Base-by-base conservation (phyloP, 352 stramenopile genomes). In the Phytophthora podocarpi region DNA sequence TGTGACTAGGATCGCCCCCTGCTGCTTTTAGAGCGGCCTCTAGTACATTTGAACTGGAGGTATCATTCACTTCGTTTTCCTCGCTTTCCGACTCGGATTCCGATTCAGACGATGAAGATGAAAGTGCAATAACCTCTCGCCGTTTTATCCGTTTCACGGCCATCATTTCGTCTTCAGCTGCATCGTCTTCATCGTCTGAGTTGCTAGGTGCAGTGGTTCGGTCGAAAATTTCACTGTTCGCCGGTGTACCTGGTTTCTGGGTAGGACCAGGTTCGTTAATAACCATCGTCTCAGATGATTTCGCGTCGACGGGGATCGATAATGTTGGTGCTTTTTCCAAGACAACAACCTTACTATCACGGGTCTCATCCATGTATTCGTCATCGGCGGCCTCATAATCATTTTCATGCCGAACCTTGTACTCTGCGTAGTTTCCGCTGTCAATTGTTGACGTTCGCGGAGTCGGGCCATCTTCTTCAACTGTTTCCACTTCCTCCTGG, bases 1-100 rank as follows among this genome's bases (percentile, higher is more conserved):
- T 68, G 15, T 23, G 20, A 35, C 21, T 35, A 42, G 36, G 47
- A 30, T 73, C 58, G 28, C 51, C 46, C 9, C 62, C 52, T 34
- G 65, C 71, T 35, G 79, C 79, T 58, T 69, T 77, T 5, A 90
- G 61, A 18, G 84, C 81, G 15, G 84, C 81, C 35, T 90, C 80
- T 0, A 91, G 52, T n/a, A 69, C 72, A 49, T 86, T 90, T 12
- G 47, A 51, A 21, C 39, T 71, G 1, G 45, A 23, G 11, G 24
- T 40, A 13, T 59, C 37, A 21, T 42, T 40, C 11, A 27, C 21
- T 16, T 59, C 56, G 3, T 50, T 49, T 5, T 72, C 59, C 3
- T 74, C 64, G 2, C 66, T 65, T 49, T 76, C 64, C 11, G 64
- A 67, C 13, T 82, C 72, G 10, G 65, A 78, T 16, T 76, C 76